Evolutionary conservation across 176 grass and related monocot species (phyloP), one percentile per base, ranked within the genome.

Genomic region (Ananas comosus): DNA sequence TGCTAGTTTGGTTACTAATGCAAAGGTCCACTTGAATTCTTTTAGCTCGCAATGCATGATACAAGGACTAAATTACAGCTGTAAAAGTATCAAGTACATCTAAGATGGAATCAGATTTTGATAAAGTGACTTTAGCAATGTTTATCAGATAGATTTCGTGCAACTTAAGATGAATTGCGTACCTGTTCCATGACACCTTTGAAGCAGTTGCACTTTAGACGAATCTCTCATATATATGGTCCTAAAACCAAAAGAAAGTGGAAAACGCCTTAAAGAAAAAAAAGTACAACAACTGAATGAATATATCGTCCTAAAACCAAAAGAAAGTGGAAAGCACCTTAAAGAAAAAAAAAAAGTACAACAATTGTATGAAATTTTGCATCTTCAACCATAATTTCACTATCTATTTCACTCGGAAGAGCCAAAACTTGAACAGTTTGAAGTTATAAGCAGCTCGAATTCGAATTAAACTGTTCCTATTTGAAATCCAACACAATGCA

Each of bases 231-330:
- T 58, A 75, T 90, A 82, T 73, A 92, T 71, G 50, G 86, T 92
- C 93, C 93, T 97, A 75, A 76, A 87, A 85, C 17, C 48, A 49
- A 68, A 25, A 19, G 24, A 22, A 28, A 68, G 10, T 13, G 50
- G 66, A 85, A 56, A 59, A 23, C 72, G 50, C 12, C 9, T 71
- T 27, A 49, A 10, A 27, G 63, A 51, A 24, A 49, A 21, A 33
- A 11, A 65, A 76, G 22, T 23, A 0, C 22, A 23, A 23, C 22
- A 23, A 23, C 22, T 23, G 22, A 23, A 23, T 23, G 22, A 23
- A 23, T 90, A 82, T 73, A 92, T 71, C 47, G 86, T 92, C 93
- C 93, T 97, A 75, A 76, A 87, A 85, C 17, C 48, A 49, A 68
- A 25, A 19, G 22, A 23, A 23, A 23, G 22, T 23, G 22, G 22